A percentile compares a stretch with the other conserved stretches of the same genome.
These are phyloP conservation scores for Plantago rigida DNA, from an alignment of 305 asterid genomes.

Conservation along the genomic window DNA sequence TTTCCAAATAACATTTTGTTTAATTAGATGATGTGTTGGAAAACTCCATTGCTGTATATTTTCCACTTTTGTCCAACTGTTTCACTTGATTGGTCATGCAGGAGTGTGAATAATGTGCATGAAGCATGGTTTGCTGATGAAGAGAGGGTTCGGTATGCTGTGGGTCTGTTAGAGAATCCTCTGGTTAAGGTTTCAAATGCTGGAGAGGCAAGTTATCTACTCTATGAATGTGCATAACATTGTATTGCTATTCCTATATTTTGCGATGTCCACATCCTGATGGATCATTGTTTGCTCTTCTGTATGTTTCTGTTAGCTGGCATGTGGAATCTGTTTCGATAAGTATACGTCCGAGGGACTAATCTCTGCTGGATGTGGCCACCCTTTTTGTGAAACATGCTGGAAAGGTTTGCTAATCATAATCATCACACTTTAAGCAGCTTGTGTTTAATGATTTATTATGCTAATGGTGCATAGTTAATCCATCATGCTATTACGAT, in stretches of 20 bases:
- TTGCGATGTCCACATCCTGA: slow-evolving; percentile 16
- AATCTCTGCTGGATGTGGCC: slow-evolving; percentile 56
- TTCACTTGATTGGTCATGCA: slow-evolving; percentile 25
- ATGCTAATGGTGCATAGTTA: neutral
- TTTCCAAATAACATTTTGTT: slow-evolving; percentile 11
- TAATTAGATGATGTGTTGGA: neutral
- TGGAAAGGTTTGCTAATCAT: slow-evolving; percentile 60
- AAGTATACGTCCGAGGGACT: slow-evolving; percentile 38
- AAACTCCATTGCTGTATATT: neutral
- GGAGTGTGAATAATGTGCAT: slow-evolving; percentile 83
- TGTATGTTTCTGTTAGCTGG: slow-evolving; percentile 37
- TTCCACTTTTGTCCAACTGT: neutral
- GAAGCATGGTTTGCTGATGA: slow-evolving; percentile 91
- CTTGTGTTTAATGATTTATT: slow-evolving; percentile 1
- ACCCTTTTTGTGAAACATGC: slow-evolving; percentile 73
- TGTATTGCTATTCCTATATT: slow-evolving; percentile 12
- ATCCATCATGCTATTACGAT: neutral
- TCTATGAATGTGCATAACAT: slow-evolving; percentile 18
- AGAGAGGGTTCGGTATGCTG: slow-evolving; percentile 70
- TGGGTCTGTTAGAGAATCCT: slow-evolving; percentile 67
- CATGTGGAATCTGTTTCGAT: slow-evolving; percentile 85
- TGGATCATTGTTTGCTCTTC: slow-evolving; percentile 11
- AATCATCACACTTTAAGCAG: slow-evolving; percentile 19
- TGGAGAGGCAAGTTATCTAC: slow-evolving; percentile 46
- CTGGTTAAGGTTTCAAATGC: slow-evolving; percentile 31